Conservation (phyloP, 2,329 filamentous ascomycete genomes). For the Aphanocladium album region DNA sequence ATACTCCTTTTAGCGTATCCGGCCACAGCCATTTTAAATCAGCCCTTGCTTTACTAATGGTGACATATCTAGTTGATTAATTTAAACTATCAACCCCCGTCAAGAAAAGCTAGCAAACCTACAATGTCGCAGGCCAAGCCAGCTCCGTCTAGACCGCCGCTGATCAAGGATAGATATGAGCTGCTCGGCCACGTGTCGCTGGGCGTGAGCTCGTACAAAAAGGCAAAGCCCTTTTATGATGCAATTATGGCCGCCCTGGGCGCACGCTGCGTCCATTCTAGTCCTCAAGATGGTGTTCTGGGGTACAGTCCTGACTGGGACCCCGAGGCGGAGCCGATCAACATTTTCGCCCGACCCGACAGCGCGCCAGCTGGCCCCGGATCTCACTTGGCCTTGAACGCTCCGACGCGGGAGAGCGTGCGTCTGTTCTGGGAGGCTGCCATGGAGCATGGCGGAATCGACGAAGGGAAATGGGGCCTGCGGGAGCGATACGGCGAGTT, state of each 20-base stretch:
- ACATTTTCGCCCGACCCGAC: conserved; percentile 25
- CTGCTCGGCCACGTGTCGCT: conserved; percentile 22
- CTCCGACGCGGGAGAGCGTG: conserved; percentile 24
- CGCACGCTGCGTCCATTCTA: conserved; percentile 26
- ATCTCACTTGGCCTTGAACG: conserved; percentile 30
- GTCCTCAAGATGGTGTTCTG: conserved; percentile 20
- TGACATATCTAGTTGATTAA: too few relatives aligned
- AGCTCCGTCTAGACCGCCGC: neutral
- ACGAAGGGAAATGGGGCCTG: conserved; percentile 26
- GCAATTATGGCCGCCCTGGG: conserved; percentile 24
- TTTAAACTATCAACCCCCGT: too few relatives aligned
- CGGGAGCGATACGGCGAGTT: conserved; percentile 25
- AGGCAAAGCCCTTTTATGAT: conserved; percentile 27
- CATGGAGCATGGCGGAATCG: conserved; percentile 22
- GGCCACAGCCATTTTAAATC: too few relatives aligned
- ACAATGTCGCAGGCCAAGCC: neutral
- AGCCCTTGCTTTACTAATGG: too few relatives aligned
- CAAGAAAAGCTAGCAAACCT: neutral
- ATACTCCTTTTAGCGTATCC: too few relatives aligned
- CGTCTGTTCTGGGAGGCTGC: conserved; percentile 26
- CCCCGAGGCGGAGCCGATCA: conserved; percentile 23
- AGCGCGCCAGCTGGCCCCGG: conserved; percentile 23
- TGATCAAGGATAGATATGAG: neutral
- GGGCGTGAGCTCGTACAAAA: conserved; percentile 18
- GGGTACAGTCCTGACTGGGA: conserved; percentile 24